phyloP scores from a whole-genome alignment of 2,329 filamentous ascomycete genomes.

The Epichloe hybrida region DNA sequence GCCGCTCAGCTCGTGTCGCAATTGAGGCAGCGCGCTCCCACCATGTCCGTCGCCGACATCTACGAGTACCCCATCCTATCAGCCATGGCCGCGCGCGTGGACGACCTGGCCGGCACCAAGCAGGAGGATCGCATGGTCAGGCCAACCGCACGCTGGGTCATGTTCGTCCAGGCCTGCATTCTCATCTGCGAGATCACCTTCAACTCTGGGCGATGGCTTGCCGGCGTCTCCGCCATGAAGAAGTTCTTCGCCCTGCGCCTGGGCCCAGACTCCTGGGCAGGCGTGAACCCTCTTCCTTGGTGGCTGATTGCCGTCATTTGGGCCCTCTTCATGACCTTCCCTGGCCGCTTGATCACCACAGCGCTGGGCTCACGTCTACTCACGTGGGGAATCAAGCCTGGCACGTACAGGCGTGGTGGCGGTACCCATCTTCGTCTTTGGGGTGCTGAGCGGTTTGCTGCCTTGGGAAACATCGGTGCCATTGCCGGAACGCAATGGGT shows the following conservation, averaged over 20 bases:
- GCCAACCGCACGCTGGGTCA: constrained; percentile 10
- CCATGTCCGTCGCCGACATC: constrained; percentile 11
- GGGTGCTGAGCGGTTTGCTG: constrained; percentile 8
- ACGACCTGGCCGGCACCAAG: constrained; percentile 7
- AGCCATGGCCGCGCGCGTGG: constrained; percentile 8
- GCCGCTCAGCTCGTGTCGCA: constrained; percentile 12
- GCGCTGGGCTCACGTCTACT: constrained; percentile 5
- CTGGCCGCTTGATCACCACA: constrained; percentile 9
- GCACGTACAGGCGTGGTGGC: constrained; percentile 9
- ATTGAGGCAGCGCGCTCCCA: constrained; percentile 8
- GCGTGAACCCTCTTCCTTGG: constrained; percentile 6
- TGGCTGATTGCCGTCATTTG: constrained; percentile 6
- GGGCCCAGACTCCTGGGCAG: constrained; percentile 6
- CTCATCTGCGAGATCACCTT: constrained; percentile 6
- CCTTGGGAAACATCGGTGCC: constrained; percentile 2
- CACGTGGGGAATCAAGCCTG: constrained; percentile 8
- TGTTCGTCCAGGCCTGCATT: constrained; percentile 8
- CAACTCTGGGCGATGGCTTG: constrained; percentile 6
- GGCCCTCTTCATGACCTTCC: constrained; percentile 6
- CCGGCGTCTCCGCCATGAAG: constrained; percentile 3
- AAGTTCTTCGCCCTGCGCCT: constrained; percentile 7
- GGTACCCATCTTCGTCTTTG: constrained; percentile 9
- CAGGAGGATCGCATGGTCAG: constrained; percentile 6
- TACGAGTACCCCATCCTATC: constrained; percentile 9
- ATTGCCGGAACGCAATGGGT: constrained; percentile 10